These are phyloP conservation scores for Persicaria tinctoria DNA, from an alignment of 148 eudicot species.

Conservation along the genomic window DNA sequence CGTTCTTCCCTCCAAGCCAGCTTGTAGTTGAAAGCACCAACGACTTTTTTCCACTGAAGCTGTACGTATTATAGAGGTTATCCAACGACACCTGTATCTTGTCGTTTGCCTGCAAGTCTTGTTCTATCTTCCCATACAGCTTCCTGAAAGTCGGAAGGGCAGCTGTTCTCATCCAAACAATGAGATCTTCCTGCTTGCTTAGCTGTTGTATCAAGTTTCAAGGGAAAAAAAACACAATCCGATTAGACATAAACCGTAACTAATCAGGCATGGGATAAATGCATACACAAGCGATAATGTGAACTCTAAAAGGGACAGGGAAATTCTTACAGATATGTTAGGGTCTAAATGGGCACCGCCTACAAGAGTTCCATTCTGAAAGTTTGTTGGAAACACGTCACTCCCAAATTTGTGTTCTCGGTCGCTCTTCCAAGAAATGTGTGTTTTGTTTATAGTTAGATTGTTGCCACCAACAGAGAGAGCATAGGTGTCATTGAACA, in stretches of 20 bases:
- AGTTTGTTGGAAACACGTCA: conserved; percentile 73
- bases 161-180: conserved; percentile 98
- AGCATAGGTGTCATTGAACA: conserved; percentile 91
- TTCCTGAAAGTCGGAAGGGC: conserved; percentile 97
- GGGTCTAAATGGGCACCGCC: conserved; percentile 62
- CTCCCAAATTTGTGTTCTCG: conserved; percentile 88
- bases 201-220: conserved; percentile 32
- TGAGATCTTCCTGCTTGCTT: conserved; percentile 85
- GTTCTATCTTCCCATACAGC: conserved; percentile 80
- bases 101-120: conserved; percentile 48
- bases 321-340: conserved; percentile 52
- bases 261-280: background rate
- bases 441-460: conserved; percentile 55
- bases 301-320: background rate
- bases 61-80: conserved; percentile 80
- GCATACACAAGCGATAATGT: background rate
- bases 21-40: conserved; percentile 92
- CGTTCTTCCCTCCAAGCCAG: conserved; percentile 95
- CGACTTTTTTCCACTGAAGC: conserved; percentile 88
- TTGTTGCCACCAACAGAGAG: conserved; percentile 40
- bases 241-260: background rate
- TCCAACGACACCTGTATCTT: conserved; percentile 43
- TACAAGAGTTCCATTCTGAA: conserved; percentile 56
- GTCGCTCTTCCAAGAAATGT: conserved; percentile 95
- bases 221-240: background rate